These are phyloP conservation scores for Emydomyces testavorans DNA, from an alignment of 2,329 filamentous ascomycete species.

Conservation along the genomic window DNA sequence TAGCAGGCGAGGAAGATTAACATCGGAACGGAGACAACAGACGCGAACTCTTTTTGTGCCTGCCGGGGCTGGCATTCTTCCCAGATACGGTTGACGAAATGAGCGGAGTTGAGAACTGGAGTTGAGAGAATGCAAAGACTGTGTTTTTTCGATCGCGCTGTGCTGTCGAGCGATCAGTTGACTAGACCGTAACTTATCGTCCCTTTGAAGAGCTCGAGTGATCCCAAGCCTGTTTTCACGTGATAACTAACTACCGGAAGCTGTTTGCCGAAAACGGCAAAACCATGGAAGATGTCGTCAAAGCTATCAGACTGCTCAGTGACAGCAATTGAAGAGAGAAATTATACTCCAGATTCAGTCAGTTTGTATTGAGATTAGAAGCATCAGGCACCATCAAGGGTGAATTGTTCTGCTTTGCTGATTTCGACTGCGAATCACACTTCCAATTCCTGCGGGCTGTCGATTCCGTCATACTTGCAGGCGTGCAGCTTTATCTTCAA, in stretches of 20 bases:
- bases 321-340: background rate
- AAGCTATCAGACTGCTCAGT: background rate
- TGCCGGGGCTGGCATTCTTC: slow-evolving; percentile 42
- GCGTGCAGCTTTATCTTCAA: background rate
- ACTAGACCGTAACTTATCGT: no score
- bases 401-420: background rate
- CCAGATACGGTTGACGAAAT: background rate
- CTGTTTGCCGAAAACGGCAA: background rate
- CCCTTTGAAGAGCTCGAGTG: no score
- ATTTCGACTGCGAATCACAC: background rate
- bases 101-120: background rate
- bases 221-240: background rate
- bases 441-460: background rate
- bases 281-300: background rate
- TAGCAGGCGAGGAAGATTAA: slow-evolving; percentile 15
- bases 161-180: no score
- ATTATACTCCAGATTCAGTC: background rate
- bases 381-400: background rate
- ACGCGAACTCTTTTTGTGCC: slow-evolving; percentile 45
- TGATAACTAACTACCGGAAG: background rate
- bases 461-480: background rate
- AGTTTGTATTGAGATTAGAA: no score
- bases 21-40: slow-evolving; percentile 15
- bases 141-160: no score
- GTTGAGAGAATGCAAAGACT: background rate